These are phyloP conservation scores for Heritiera fomes DNA, from an alignment of 345 rosid genomes.

Conservation along the genomic window DNA sequence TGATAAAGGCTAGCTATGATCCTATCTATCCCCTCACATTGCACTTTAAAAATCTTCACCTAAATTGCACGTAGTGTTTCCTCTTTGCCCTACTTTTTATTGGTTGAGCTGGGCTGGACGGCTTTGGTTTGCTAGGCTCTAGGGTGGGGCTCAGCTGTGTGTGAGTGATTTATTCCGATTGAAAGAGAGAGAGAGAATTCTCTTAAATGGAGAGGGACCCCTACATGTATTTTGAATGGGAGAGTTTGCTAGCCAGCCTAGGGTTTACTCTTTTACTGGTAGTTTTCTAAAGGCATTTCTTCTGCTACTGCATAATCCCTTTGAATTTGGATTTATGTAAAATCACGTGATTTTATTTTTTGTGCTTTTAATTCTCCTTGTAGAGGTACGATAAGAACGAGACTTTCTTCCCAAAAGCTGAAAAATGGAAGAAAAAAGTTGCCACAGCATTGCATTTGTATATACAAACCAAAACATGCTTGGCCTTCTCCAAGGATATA, in stretches of 20 bases:
- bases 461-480: not conserved
- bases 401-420: not conserved
- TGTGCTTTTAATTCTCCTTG: no score
- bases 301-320: not conserved
- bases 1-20: slow-evolving; percentile 4
- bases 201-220: slow-evolving; percentile 16
- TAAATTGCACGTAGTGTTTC: not conserved
- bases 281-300: not conserved
- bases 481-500: not conserved
- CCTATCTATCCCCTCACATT: not conserved
- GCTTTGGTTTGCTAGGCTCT: not conserved
- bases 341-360: no score
- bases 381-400: not conserved
- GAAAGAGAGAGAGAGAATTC: not conserved
- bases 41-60: slow-evolving; percentile 19
- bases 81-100: not conserved
- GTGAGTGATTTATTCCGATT: not conserved
- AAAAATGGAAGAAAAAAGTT: not conserved
- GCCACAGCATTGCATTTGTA: no score
- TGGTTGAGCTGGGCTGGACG: slow-evolving; percentile 7
- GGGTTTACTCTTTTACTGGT: not conserved
- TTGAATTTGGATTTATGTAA: not conserved
- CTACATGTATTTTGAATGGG: not conserved
- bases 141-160: slow-evolving; percentile 16
- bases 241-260: not conserved